Evolutionary conservation across 73 alveolate genomes (phyloP).

Genomic region (Uronychia binucleata): DNA sequence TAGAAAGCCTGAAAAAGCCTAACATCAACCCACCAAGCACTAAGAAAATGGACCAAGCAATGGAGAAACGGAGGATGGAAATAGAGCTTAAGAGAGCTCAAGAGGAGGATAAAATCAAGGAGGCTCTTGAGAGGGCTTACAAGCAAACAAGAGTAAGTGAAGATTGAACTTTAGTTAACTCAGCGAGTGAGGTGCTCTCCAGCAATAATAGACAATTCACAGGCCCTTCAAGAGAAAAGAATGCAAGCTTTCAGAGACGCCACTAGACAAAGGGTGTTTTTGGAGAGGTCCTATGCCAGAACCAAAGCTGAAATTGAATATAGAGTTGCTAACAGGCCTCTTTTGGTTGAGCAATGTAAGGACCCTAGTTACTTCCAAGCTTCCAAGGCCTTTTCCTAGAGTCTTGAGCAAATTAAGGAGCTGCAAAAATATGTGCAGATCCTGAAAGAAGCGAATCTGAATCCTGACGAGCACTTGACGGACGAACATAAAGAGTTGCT

Average conservation of each 20-base stretch:
- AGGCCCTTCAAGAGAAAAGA: conserved; percentile 30
- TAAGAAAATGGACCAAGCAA: conserved; percentile 70
- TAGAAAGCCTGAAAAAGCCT: conserved; percentile 13
- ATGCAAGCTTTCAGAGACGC: conserved; percentile 24
- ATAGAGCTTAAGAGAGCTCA: conserved; percentile 72
- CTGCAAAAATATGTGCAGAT: conserved; percentile 41
- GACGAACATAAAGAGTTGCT: conserved; percentile 60
- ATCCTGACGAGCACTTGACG: conserved; percentile 59
- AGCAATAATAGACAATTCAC: conserved; percentile 43
- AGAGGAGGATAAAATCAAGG: conserved; percentile 64
- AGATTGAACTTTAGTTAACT: not conserved
- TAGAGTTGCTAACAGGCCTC: conserved; percentile 69
- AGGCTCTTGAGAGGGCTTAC: conserved; percentile 81
- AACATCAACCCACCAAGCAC: conserved; percentile 78
- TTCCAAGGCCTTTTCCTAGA: conserved; percentile 49
- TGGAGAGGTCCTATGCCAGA: conserved; percentile 41
- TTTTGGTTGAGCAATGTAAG: conserved; percentile 50
- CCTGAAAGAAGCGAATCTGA: conserved; percentile 52
- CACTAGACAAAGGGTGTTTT: conserved; percentile 1
- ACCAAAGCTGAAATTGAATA: conserved; percentile 54
- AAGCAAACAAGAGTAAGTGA: conserved; percentile 66
- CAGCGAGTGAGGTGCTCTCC: conserved; percentile 62
- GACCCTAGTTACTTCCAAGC: not conserved
- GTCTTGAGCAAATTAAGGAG: conserved; percentile 43
- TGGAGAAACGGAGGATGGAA: conserved; percentile 67